Evolutionary conservation across 345 rosid species (phyloP), one percentile per base, ranked within the genome.

Genomic region (Linum lewisii): DNA sequence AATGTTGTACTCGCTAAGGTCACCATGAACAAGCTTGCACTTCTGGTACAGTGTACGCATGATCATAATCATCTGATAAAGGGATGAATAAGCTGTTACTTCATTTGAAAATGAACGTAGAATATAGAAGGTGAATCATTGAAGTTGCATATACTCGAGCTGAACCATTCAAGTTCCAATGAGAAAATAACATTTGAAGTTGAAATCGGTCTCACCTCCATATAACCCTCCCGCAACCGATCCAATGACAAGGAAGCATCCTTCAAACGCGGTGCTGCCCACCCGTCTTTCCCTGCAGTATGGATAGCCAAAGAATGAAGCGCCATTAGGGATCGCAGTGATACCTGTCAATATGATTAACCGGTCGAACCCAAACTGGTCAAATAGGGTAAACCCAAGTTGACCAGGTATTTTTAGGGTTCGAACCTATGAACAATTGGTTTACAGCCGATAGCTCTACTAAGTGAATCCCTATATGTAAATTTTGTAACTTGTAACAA

Each of bases 221-320:
- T 60, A 76, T 89, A 93, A 72, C 89, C 69, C 80, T 93, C 99
- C 0, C 97, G 95, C 63, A 93, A 66, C 75, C 78, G 89, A 69
- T 86, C 97, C 59, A 77, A 59, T 47, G 99, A 87, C 70, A 93
- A 68, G 24, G 80, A 79, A 67, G 99, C 99, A 81, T 89, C 99
- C 87, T 89, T 93, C 53, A 93, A 91, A 62, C 97, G 97, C 24
- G 99, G 99, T 49, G 99, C 97, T 51, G 99, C 97, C 90, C 95
- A 87, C 62, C 99, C 99, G 57, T 77, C 63, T 69, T 79, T 85
- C 57, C 99, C 97, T 93, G 71, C 51, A 0, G 20, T 6, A 57
- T 15, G 44, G 19, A 57, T 19, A 57, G 16, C 23, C 19, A n/a
- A 57, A 57, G 59, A 24, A 56, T 7, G 4, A 23, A 26, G 15